phyloP scores from a whole-genome alignment of 2,329 filamentous ascomycete genomes.

The Trichoderma endophyticum region DNA sequence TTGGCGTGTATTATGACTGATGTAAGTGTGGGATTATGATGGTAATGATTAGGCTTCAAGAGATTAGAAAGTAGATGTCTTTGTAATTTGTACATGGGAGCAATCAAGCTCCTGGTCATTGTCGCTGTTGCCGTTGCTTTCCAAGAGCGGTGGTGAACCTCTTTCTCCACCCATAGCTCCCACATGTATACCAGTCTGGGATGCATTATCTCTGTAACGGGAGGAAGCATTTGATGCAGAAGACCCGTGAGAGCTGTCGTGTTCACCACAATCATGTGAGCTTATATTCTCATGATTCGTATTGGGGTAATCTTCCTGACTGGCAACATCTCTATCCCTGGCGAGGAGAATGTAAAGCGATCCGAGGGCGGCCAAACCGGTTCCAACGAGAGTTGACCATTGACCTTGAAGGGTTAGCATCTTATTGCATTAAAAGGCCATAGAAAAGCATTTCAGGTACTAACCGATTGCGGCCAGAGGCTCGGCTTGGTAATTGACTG shows the following conservation, averaged over 20 bases:
- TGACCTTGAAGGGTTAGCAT: conserved; percentile 40
- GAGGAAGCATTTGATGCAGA: background rate
- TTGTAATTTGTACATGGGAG: background rate
- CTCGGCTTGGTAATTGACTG: conserved; percentile 58
- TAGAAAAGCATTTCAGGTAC: conserved; percentile 21
- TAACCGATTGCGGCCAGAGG: conserved; percentile 59
- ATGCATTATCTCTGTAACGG: background rate
- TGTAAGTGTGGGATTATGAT: background rate
- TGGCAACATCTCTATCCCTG: conserved; percentile 26
- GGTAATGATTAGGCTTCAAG: background rate
- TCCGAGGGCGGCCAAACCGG: conserved; percentile 54
- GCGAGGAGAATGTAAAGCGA: conserved; percentile 55
- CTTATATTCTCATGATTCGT: background rate
- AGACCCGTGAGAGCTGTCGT: background rate
- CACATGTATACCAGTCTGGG: background rate
- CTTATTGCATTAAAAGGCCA: background rate
- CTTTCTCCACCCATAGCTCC: background rate
- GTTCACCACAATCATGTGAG: conserved; percentile 13
- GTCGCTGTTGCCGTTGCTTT: background rate
- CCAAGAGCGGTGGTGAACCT: background rate
- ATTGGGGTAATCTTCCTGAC: too few species aligned
- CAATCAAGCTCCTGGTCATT: background rate
- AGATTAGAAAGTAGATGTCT: background rate
- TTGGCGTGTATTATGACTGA: background rate
- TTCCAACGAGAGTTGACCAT: conserved; percentile 59